Percentiles rank a stretch among this genome's conserved stretches.
phyloP scores from a whole-genome alignment of 139 green algal species.

The Chlorella sp. region DNA sequence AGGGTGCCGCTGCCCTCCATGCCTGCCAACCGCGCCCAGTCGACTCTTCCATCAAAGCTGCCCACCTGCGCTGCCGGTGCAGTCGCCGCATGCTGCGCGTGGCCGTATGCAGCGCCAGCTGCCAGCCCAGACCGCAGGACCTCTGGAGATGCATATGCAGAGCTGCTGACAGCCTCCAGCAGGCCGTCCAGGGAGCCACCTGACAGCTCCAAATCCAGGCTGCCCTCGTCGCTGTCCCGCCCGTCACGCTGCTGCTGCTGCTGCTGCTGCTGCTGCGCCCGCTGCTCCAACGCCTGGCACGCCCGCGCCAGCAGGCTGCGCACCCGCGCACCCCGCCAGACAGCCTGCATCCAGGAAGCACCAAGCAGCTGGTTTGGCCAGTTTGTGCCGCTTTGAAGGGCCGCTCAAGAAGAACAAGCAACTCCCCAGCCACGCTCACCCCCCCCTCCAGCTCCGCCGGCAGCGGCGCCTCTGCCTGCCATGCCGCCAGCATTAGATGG shows the following conservation, averaged over 20 bases:
- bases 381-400: too few relatives aligned
- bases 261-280: neutral
- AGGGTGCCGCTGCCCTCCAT: too few relatives aligned
- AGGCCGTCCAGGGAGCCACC: neutral
- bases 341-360: neutral
- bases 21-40: neutral
- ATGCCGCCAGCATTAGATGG: too few relatives aligned
- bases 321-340: conserved; percentile 10
- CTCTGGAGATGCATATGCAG: neutral
- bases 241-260: neutral
- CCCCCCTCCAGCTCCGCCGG: too few relatives aligned
- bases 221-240: neutral
- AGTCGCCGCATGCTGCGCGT: neutral
- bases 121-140: neutral
- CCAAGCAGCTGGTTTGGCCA: too few relatives aligned
- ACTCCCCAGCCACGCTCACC: too few relatives aligned
- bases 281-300: neutral
- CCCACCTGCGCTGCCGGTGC: neutral
- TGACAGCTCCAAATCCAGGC: neutral
- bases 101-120: neutral
- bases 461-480: too few relatives aligned
- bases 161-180: neutral
- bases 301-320: neutral
- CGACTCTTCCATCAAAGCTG: neutral
- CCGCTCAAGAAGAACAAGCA: too few relatives aligned